phyloP scores from a whole-genome alignment of 2,329 filamentous ascomycete species.

The Paraphoma sp. region DNA sequence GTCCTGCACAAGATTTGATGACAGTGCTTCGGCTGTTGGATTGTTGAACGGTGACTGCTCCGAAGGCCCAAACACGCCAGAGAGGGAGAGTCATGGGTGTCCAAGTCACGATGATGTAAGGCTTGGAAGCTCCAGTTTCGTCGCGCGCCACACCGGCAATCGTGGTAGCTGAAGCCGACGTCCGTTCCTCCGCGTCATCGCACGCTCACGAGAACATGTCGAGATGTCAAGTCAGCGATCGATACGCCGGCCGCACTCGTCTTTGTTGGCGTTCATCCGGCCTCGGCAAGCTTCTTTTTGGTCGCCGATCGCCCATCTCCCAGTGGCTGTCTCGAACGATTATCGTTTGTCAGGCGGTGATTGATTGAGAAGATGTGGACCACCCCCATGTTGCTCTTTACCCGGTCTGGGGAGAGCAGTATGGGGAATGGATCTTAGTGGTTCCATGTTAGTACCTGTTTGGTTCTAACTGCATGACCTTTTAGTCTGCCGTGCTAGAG shows the following conservation, averaged over 20 bases:
- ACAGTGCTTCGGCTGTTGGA: slow-evolving; percentile 1
- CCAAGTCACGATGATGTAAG: slow-evolving; percentile 28
- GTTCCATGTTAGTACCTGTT: slow-evolving; percentile 34
- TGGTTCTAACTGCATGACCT: slow-evolving; percentile 35
- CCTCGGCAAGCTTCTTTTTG: slow-evolving; percentile 32
- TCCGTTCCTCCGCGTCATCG: slow-evolving; percentile 27
- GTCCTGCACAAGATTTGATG: slow-evolving; percentile 10
- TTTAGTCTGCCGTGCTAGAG: slow-evolving; percentile 28
- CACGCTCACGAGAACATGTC: slow-evolving; percentile 2
- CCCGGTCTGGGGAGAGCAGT: slow-evolving; percentile 39
- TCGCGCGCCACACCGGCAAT: slow-evolving; percentile 13
- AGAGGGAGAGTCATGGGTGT: slow-evolving; percentile 4
- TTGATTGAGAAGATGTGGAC: slow-evolving; percentile 24
- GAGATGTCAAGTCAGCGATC: not conserved
- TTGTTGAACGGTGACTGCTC: not conserved
- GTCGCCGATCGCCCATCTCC: slow-evolving; percentile 35
- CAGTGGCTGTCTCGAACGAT: slow-evolving; percentile 28
- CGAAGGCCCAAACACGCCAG: not conserved
- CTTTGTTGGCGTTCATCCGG: slow-evolving; percentile 33
- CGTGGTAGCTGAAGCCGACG: slow-evolving; percentile 3
- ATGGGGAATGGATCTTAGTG: slow-evolving; percentile 40
- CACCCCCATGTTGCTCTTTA: slow-evolving; percentile 37
- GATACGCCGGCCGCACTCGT: slow-evolving; percentile 15
- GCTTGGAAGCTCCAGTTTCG: slow-evolving; percentile 14
- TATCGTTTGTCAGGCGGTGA: slow-evolving; percentile 29